Base-by-base conservation (phyloP, 2,329 filamentous ascomycete genomes). In the Domatiomyces catenatus region DNA sequence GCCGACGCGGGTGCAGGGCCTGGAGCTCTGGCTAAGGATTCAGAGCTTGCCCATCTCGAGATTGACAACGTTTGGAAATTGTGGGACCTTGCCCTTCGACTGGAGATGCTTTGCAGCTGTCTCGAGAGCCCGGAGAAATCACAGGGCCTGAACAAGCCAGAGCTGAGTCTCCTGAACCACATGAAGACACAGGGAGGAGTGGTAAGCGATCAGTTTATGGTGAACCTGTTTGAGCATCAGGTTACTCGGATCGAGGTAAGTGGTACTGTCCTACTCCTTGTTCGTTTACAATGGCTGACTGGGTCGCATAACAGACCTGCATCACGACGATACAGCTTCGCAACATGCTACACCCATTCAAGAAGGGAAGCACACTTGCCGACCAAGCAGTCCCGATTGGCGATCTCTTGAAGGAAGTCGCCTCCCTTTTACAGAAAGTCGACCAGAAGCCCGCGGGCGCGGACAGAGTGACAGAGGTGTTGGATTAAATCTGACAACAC, bases 171-270 rank as follows among this genome's bases (percentile, higher is more conserved):
- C 50, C 70, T 95, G 57, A 87, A 94, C 62, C 72, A 76, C 56
- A 80, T 83, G 69, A 83, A 80, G 65, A 72, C 74, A 52, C 70
- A 81, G 43, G 86, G 85, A 48, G 87, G 86, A 8, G 88, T 95
- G 64, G 79, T 95, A 49, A 87, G 89, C 24, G 92, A 96, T 71
- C 75, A 79, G 49, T 90, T 94, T 67, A 71, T 96, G 67, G 69
- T 94, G 50, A 88, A 86, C 62, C 87, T 98, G 62, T 77, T 96
- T 66, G 89, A 94, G 64, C 89, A 96, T 64, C 88, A 95, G 74
- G 84, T 98, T 59, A 89, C 85, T 64, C 80, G 92, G 62, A 93
- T 98, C 64, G 92, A 98, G 80, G 88, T 93, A 73, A 68, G 82
- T 69, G 32, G 48, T 46, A 47, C 12, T 24, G 22, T 24, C 22